Percentiles rank a stretch among this genome's conserved stretches.
Conservation (phyloP, 768 basidiomycete species). For the Xerocomus brunneocitrinus region DNA sequence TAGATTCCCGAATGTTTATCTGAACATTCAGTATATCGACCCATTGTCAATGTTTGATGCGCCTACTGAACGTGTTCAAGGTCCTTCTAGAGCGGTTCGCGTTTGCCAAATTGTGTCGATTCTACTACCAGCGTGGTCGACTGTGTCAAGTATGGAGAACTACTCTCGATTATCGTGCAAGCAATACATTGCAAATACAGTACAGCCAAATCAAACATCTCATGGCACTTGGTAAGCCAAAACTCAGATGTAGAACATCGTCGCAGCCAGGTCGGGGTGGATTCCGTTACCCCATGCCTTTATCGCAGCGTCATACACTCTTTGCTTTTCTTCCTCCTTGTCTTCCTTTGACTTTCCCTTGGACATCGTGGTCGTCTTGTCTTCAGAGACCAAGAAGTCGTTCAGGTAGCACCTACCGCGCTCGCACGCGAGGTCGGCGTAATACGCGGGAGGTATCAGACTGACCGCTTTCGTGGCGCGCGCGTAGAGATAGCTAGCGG, state of each 20-base stretch:
- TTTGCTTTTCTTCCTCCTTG: conserved; percentile 27
- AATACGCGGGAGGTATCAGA: conserved; percentile 74
- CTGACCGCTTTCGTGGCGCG: conserved; percentile 83
- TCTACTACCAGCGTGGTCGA: too few species aligned
- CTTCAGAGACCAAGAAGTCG: conserved; percentile 56
- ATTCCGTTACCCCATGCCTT: conserved; percentile 52
- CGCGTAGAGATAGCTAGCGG: conserved; percentile 69
- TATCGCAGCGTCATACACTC: conserved; percentile 18
- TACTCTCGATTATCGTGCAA: not conserved
- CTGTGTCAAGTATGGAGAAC: too few species aligned
- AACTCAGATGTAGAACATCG: conserved; percentile 72
- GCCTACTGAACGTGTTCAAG: too few species aligned
- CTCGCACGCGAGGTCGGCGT: conserved; percentile 80
- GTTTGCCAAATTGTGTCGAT: too few species aligned
- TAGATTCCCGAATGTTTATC: too few species aligned
- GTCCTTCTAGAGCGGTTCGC: too few species aligned
- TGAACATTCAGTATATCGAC: too few species aligned
- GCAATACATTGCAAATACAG: not conserved
- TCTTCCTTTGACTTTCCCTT: conserved; percentile 30
- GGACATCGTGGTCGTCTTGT: conserved; percentile 40
- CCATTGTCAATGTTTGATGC: too few species aligned
- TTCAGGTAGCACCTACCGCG: conserved; percentile 73
- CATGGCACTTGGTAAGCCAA: not conserved
- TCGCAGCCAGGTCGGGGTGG: conserved; percentile 51
- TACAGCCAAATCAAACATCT: not conserved